phyloP scores from a whole-genome alignment of 371 early-diverging fungal genomes.

The Coemansia sp. region DNA sequence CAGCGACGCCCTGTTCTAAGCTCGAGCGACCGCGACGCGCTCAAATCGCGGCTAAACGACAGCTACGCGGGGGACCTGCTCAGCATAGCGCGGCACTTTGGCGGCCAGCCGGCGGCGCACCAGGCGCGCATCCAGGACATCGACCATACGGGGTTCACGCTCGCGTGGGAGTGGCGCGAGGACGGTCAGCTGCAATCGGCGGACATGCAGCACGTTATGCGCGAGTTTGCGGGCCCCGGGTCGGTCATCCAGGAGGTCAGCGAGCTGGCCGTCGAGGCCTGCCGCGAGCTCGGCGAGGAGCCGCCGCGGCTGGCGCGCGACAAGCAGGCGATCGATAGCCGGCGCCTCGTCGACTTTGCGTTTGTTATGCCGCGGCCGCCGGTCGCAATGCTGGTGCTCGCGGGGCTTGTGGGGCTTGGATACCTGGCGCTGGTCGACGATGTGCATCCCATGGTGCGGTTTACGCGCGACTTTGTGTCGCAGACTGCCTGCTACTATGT shows the following conservation, averaged over 20 bases:
- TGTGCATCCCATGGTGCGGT: slow-evolving; percentile 21
- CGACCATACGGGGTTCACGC: slow-evolving; percentile 20
- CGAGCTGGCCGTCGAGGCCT: slow-evolving; percentile 31
- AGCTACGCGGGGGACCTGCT: slow-evolving; percentile 19
- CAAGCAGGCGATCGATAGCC: slow-evolving; percentile 10
- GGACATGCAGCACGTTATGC: slow-evolving; percentile 40
- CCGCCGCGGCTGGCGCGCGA: slow-evolving; percentile 17
- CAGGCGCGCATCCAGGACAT: slow-evolving; percentile 18
- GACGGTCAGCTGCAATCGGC: slow-evolving; percentile 5
- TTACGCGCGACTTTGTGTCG: slow-evolving; percentile 9
- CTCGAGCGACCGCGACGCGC: slow-evolving; percentile 4
- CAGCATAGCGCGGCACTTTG: slow-evolving; percentile 33
- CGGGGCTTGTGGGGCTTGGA: slow-evolving; percentile 6
- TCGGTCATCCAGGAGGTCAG: slow-evolving; percentile 33
- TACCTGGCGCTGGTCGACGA: slow-evolving; percentile 16
- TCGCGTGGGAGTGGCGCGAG: slow-evolving; percentile 25
- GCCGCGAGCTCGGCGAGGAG: slow-evolving; percentile 15
- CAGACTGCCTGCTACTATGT: slow-evolving; percentile 23
- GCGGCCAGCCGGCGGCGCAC: slow-evolving; percentile 13
- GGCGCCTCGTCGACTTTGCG: slow-evolving; percentile 22
- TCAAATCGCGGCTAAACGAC: slow-evolving; percentile 18
- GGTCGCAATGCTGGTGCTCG: slow-evolving; percentile 1
- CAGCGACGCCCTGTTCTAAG: not conserved
- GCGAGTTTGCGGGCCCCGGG: slow-evolving; percentile 13
- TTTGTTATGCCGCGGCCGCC: slow-evolving; percentile 13